Percentiles rank a stretch among this genome's conserved stretches.
These are phyloP conservation scores for Sarocladium kiliense DNA, from an alignment of 2,329 filamentous ascomycete species.

Conservation along the genomic window DNA sequence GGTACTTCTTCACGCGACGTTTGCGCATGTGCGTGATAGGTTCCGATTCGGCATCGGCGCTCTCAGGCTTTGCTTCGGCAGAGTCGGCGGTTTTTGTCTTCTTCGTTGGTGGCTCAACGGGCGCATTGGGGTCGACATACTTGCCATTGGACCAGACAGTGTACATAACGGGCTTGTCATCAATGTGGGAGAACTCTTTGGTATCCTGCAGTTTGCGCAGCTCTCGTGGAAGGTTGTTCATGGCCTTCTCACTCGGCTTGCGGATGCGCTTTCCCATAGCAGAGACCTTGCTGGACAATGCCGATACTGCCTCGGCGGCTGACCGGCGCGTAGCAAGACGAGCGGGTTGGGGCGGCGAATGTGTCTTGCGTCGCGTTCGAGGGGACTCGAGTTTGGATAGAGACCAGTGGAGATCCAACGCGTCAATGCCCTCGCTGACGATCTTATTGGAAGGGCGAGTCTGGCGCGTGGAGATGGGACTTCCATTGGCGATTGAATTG, in stretches of 20 bases:
- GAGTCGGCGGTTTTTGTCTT: conserved; percentile 6
- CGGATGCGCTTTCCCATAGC: conserved; percentile 55
- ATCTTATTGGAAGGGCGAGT: conserved; percentile 13
- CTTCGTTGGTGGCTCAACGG: conserved; percentile 27
- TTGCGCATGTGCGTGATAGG: conserved; percentile 30
- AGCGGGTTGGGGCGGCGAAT: conserved; percentile 9
- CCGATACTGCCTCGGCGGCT: conserved; percentile 33
- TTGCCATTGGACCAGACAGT: conserved; percentile 64
- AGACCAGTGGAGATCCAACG: conserved; percentile 40
- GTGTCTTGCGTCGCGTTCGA: conserved; percentile 22
- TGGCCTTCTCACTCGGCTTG: conserved; percentile 44
- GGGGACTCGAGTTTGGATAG: conserved; percentile 28
- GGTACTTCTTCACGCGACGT: conserved; percentile 66
- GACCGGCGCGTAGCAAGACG: conserved; percentile 25
- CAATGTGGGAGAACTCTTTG: conserved; percentile 56
- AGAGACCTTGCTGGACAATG: conserved; percentile 41
- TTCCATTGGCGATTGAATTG: not conserved
- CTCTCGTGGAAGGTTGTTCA: conserved; percentile 49
- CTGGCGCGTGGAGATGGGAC: not conserved
- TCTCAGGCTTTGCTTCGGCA: conserved; percentile 13
- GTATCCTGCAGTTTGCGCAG: conserved; percentile 56
- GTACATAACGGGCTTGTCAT: conserved; percentile 50
- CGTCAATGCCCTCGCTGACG: conserved; percentile 37
- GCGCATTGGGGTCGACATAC: conserved; percentile 43
- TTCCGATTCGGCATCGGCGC: conserved; percentile 31